Base-by-base conservation (phyloP, 495 filamentous ascomycete species). In the Trichoderma orchidacearum region DNA sequence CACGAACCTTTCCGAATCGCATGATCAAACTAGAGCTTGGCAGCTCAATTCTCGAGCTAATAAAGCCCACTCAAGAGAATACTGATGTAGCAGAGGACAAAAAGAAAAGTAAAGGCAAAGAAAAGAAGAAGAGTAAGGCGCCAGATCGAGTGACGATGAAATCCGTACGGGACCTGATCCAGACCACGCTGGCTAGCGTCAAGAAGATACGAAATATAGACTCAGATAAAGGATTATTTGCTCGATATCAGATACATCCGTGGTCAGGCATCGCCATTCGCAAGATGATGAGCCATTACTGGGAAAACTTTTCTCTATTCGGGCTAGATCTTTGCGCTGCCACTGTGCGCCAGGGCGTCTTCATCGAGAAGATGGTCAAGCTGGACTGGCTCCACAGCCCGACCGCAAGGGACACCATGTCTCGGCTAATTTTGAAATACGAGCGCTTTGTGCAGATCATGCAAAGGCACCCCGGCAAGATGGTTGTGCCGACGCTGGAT, bases 401-500 rank as follows among this genome's bases (percentile, higher is more conserved):
- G 3, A 32, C 36, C 2, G 32, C 30, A 7, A 4, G 8, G 12
- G 55, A 28, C 13, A 53, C 30, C 11, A 29, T 45, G 36, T 9
- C 29, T 21, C 54, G 54, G 29, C 34, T 53, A 3, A 32, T 56
- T 30, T 13, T n/a, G 18, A 61, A 61, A 28, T 73, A 73, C 51
- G 48, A 48, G 29, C 63, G 63, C 21, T 71, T 73, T 56, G 27
- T 71, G 0, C 30, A 58, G 17, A 59, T 72, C 5, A 61, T 71
- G 38, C n/a, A 31, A 7, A 50, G 58, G 3, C 62, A 85, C 61
- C 75, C 75, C 0, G 58, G 64, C 0, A 62, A 75, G 28, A 77
- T 73, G 54, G 77, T 80, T 0, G 85, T 89, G 1, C 87, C 87
- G 11, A 89, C 86, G 8, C 67, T 89, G 1, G 86, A 90, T 59